Evolutionary conservation across 2,329 filamentous ascomycete species (phyloP), one percentile per base, ranked within the genome.

Genomic region (Stagonosporopsis tanaceti): DNA sequence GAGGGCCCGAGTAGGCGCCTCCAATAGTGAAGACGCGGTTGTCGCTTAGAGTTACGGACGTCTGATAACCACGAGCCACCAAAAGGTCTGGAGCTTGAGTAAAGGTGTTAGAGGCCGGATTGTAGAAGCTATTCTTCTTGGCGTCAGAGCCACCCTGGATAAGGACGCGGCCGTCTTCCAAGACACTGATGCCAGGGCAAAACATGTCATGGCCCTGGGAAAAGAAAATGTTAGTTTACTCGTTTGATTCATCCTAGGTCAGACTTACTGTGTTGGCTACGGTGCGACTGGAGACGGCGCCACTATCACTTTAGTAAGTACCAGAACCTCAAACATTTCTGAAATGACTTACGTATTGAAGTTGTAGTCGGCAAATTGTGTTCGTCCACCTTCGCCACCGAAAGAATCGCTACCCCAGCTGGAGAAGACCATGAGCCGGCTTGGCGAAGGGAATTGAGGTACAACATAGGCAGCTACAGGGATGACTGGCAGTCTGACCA

Each of bases 381-480:
- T 70, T 5, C 47, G 50, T 22, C 64, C 64, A 54, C 67, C 53
- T 27, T 47, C 60, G n/a, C 64, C 65, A n/a, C 65, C 65, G 42
- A 71, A 71, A 7, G 67, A 54, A 59, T 70, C 68, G 8, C 52
- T 51, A 14, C 64, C 68, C 68, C 68, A 71, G 32, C 67, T 70
- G 3, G 67, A 71, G 42, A 71, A 69, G n/a, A 66, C 56, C 20
- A 71, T 63, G 9, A 71, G 44, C 12, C 67, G 50, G 28, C 61
- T 55, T 27, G 68, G 57, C 32, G 59, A 45, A 3, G 68, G 68
- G 41, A 62, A 71, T 30, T 66, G 61, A 8, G 67, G 68, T 20
- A 71, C 67, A 42, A 71, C 53, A 28, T 71, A 71, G 20, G 68
- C 68, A 30, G 68, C 68, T 6, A 71, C 68, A 8, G 68, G 68